A percentile compares a stretch with the other conserved stretches of the same genome.
These are phyloP conservation scores for Phytophthora cryptogea DNA, from an alignment of 352 stramenopile species.

Conservation along the genomic window DNA sequence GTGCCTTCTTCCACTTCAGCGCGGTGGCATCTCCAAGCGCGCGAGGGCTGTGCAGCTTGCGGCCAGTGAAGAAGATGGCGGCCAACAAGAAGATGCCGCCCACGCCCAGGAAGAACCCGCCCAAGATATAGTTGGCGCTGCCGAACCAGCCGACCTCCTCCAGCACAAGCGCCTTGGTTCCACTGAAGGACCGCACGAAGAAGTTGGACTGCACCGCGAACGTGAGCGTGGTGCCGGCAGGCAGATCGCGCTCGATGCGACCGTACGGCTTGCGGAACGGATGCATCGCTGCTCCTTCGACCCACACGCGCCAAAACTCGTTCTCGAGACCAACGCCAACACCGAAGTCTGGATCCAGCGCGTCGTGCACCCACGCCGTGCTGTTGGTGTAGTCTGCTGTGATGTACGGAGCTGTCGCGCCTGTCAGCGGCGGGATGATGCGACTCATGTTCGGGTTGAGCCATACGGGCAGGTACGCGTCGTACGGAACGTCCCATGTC, in stretches of 20 bases:
- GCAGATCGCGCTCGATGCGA: slow-evolving; percentile 59
- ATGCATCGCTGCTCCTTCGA: slow-evolving; percentile 61
- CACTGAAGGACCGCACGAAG: slow-evolving; percentile 67
- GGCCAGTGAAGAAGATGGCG: slow-evolving; percentile 45
- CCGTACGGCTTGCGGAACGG: slow-evolving; percentile 78
- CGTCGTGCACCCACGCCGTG: slow-evolving; percentile 72
- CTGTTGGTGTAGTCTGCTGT: slow-evolving; percentile 76
- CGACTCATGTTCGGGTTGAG: slow-evolving; percentile 75
- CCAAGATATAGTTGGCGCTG: slow-evolving; percentile 59
- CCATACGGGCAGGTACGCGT: slow-evolving; percentile 66
- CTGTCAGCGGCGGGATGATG: slow-evolving; percentile 55
- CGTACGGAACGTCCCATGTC: slow-evolving; percentile 38
- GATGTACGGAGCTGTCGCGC: slow-evolving; percentile 35
- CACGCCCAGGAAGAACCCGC: slow-evolving; percentile 57
- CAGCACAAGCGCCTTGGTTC: slow-evolving; percentile 70
- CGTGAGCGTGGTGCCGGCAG: slow-evolving; percentile 52
- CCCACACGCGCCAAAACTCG: slow-evolving; percentile 79
- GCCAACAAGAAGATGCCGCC: slow-evolving; percentile 59
- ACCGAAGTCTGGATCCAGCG: slow-evolving; percentile 42
- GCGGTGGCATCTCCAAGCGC: slow-evolving; percentile 51
- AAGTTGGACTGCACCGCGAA: slow-evolving; percentile 87
- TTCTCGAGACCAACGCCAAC: slow-evolving; percentile 68
- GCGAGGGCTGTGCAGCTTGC: slow-evolving; percentile 55
- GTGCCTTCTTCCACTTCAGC: slow-evolving; percentile 64
- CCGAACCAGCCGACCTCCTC: slow-evolving; percentile 73